Conservation (phyloP, 768 basidiomycete genomes). For the Pisolithus marmoratus region DNA sequence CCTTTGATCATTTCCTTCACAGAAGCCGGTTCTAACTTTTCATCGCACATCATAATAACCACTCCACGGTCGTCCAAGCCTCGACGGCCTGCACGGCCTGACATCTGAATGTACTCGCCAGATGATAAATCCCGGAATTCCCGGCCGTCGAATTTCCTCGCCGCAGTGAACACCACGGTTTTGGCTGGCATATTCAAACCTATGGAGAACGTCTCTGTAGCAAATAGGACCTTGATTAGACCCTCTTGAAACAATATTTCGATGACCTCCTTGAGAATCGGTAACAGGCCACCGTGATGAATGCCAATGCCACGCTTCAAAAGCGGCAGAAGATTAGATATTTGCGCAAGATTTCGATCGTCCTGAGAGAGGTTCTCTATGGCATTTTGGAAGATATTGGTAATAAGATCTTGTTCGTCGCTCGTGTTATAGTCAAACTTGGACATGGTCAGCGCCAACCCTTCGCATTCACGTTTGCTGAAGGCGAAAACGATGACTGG, state of each 20-base stretch:
- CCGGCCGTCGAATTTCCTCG: conserved; percentile 93
- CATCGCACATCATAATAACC: conserved; percentile 99
- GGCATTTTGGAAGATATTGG: conserved; percentile 90
- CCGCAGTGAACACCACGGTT: conserved; percentile 95
- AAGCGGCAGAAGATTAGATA: conserved; percentile 85
- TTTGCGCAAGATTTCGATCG: conserved; percentile 89
- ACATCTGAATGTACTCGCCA: conserved; percentile 99
- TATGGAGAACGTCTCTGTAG: conserved; percentile 98
- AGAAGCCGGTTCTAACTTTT: conserved; percentile 87
- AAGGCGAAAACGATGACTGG: conserved; percentile 99
- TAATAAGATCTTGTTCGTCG: conserved; percentile 85
- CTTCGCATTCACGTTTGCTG: conserved; percentile 96
- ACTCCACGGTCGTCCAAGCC: conserved; percentile 98
- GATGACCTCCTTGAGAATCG: conserved; percentile 97
- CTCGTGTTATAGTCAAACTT: conserved; percentile 93
- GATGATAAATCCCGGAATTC: conserved; percentile 91
- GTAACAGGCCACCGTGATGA: conserved; percentile 95
- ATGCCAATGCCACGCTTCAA: conserved; percentile 95
- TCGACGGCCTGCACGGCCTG: conserved; percentile 93
- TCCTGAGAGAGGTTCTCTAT: conserved; percentile 82
- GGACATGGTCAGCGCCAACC: conserved; percentile 83
- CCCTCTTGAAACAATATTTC: conserved; percentile 99
- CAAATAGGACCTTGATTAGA: conserved; percentile 95
- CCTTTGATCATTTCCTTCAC: conserved; percentile 99
- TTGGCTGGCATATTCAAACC: conserved; percentile 99